Conservation (phyloP, 2,329 filamentous ascomycete genomes). For the Hymenotorrendiella dingleyae region DNA sequence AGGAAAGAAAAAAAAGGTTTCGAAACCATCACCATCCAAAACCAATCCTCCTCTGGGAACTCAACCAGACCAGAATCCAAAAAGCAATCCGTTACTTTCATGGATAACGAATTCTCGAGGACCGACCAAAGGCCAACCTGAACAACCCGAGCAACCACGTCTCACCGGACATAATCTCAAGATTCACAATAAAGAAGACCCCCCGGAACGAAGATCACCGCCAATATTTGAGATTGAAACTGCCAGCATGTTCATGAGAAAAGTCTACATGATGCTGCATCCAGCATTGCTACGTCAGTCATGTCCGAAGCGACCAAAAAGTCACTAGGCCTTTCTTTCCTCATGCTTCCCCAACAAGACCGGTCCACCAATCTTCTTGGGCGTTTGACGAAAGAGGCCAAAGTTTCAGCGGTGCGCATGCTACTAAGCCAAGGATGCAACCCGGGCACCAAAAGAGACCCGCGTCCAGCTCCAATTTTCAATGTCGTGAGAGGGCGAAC, state of each 20-base stretch:
- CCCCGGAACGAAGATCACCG: neutral
- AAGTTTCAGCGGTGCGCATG: neutral
- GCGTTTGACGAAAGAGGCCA: constrained; percentile 7
- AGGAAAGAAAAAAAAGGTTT: too few species aligned
- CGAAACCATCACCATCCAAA: too few species aligned
- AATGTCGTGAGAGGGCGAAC: constrained; percentile 8
- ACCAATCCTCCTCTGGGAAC: neutral
- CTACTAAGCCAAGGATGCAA: constrained; percentile 7
- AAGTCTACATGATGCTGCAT: constrained; percentile 10
- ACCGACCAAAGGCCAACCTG: neutral
- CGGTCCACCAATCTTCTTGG: constrained; percentile 8
- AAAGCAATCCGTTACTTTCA: neutral
- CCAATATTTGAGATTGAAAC: constrained; percentile 5
- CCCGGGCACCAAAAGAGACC: constrained; percentile 6
- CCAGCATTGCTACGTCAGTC: constrained; percentile 9
- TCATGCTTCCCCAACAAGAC: constrained; percentile 11
- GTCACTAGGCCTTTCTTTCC: constrained; percentile 3
- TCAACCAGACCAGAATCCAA: neutral
- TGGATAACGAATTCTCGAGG: neutral
- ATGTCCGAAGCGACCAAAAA: constrained; percentile 10
- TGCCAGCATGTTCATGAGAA: constrained; percentile 10
- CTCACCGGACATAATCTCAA: neutral
- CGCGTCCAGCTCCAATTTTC: constrained; percentile 8
- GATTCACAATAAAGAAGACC: neutral
- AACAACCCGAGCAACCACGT: neutral